Evolutionary conservation across 2,329 filamentous ascomycete genomes (phyloP).

Genomic region (Cercospora sesami): DNA sequence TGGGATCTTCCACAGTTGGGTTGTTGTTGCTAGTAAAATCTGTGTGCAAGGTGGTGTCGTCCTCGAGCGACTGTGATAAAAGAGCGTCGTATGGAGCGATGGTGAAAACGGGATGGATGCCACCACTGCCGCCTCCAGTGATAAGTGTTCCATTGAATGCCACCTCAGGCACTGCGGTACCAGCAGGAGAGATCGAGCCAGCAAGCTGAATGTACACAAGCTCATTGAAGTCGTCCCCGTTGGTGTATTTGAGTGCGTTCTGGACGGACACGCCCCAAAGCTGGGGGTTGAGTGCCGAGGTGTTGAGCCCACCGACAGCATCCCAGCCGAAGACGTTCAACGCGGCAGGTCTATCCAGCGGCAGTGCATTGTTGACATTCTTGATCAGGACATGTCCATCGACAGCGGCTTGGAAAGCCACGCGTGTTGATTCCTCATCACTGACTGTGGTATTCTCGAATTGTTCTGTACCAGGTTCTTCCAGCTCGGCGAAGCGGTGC

Average conservation of each 20-base stretch:
- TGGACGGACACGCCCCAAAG: constrained; percentile 18
- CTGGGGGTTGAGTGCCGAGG: constrained; percentile 11
- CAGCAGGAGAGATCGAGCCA: constrained; percentile 12
- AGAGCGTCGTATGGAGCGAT: constrained; percentile 35
- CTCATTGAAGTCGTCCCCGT: constrained; percentile 18
- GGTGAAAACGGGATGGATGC: constrained; percentile 29
- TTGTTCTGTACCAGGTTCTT: constrained; percentile 48
- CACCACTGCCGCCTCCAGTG: constrained; percentile 36
- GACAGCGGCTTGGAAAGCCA: constrained; percentile 56
- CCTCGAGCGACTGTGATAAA: constrained; percentile 28
- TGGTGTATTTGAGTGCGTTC: constrained; percentile 24
- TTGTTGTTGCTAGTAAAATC: constrained; percentile 30
- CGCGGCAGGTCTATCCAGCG: constrained; percentile 51
- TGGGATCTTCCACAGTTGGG: constrained; percentile 28
- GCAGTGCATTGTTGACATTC: constrained; percentile 57
- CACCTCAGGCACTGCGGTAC: constrained; percentile 20
- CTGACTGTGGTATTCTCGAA: constrained; percentile 56
- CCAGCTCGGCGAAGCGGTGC: constrained; percentile 28
- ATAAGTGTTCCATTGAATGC: constrained; percentile 36
- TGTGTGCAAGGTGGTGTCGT: constrained; percentile 30
- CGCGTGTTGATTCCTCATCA: constrained; percentile 50
- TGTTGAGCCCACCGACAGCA: constrained; percentile 27
- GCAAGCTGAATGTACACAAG: constrained; percentile 18
- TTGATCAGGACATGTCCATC: constrained; percentile 65
- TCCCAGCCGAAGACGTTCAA: constrained; percentile 51